Evolutionary conservation across 148 eudicot genomes (phyloP).

Genomic region (Spergularia marina): DNA sequence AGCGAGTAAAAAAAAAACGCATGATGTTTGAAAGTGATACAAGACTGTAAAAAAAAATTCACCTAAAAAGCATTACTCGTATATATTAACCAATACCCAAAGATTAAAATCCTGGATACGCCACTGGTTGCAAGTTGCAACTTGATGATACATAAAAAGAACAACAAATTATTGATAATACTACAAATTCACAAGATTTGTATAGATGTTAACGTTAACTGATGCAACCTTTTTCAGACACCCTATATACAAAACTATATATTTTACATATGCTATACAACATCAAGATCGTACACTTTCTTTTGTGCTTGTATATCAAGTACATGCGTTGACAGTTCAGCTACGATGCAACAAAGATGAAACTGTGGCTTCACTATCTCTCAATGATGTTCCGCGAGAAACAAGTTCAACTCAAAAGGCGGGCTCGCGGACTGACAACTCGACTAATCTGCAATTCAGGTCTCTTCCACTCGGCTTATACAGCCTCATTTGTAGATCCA

Average conservation of each 20-base stretch:
- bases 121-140: too few relatives aligned
- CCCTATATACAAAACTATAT: slow-evolving; percentile 11
- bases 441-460: not conserved
- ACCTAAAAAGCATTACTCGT: too few relatives aligned
- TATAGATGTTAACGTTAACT: not conserved
- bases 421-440: not conserved
- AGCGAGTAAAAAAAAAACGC: too few relatives aligned
- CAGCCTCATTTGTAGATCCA: slow-evolving; percentile 74
- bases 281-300: not conserved
- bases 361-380: not conserved
- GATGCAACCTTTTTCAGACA: not conserved
- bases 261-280: not conserved
- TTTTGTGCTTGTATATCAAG: not conserved
- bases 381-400: not conserved
- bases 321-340: not conserved
- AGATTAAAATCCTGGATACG: too few relatives aligned
- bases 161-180: slow-evolving; percentile 10
- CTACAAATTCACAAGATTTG: not conserved
- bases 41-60: too few relatives aligned
- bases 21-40: too few relatives aligned
- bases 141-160: not conserved
- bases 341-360: not conserved
- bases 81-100: too few relatives aligned
- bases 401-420: not conserved
- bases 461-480: not conserved